These are phyloP conservation scores for Thamnidium elegans DNA, from an alignment of 192 early-diverging fungal species.

Conservation along the genomic window DNA sequence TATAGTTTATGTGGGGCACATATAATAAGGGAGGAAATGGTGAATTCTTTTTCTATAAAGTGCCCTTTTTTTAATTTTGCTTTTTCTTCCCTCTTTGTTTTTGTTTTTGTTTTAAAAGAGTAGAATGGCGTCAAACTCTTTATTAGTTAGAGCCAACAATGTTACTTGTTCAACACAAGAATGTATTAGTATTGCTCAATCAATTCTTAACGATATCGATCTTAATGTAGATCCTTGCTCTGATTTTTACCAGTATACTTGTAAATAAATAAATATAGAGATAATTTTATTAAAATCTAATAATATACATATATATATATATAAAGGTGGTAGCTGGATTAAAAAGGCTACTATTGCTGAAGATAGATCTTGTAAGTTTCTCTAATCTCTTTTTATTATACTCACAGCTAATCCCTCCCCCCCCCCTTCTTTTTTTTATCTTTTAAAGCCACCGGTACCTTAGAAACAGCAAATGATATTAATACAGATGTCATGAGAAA, in stretches of 20 bases:
- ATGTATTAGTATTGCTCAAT: conserved; percentile 52
- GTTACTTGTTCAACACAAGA: conserved; percentile 44
- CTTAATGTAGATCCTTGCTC: conserved; percentile 56
- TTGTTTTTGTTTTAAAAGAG: neutral
- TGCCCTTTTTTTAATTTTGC: too few species aligned
- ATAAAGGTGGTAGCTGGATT: conserved; percentile 63
- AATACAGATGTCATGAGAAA: conserved; percentile 41
- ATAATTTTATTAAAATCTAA: too few species aligned
- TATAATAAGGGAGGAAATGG: too few species aligned
- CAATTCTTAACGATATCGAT: conserved; percentile 55
- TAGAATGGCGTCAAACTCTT: neutral
- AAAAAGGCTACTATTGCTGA: conserved; percentile 54
- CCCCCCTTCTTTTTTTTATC: neutral
- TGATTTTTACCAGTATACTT: conserved; percentile 66
- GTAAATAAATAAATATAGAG: too few species aligned
- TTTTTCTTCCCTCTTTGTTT: neutral
- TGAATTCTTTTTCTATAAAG: too few species aligned
- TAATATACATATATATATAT: too few species aligned
- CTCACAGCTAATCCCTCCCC: neutral
- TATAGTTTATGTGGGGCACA: too few species aligned
- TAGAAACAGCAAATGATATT: conserved; percentile 19
- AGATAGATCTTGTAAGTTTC: conserved; percentile 46
- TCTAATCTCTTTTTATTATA: neutral
- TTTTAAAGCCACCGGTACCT: conserved; percentile 16
- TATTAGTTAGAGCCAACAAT: too few species aligned